A percentile compares a stretch with the other conserved stretches of the same genome.
phyloP scores from a whole-genome alignment of 768 basidiomycete genomes.

The Agrocybe pediades region DNA sequence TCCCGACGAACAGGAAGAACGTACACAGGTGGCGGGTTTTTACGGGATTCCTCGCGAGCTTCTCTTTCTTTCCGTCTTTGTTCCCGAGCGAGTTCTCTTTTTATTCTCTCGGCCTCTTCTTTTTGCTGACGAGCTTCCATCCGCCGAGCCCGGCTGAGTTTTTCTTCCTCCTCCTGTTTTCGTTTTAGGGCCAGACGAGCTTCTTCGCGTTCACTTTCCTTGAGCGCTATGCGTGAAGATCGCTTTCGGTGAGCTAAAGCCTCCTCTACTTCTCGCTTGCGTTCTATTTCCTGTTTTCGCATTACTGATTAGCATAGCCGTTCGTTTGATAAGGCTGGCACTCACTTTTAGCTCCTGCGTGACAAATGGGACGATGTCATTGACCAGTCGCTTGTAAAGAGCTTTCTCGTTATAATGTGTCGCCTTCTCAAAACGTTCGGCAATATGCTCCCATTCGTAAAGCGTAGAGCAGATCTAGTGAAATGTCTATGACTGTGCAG shows the following conservation, averaged over 20 bases:
- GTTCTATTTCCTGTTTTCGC: conserved; percentile 57
- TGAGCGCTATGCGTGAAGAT: conserved; percentile 83
- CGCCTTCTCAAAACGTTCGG: conserved; percentile 73
- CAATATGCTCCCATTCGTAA: conserved; percentile 82
- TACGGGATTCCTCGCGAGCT: conserved; percentile 34
- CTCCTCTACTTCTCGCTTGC: conserved; percentile 65
- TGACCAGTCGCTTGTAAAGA: conserved; percentile 66
- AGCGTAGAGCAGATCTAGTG: conserved; percentile 79
- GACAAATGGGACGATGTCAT: conserved; percentile 71
- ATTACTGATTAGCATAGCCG: too few species aligned
- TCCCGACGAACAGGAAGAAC: background rate
- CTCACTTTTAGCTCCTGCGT: conserved; percentile 67
- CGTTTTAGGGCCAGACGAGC: conserved; percentile 59
- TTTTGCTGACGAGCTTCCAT: conserved; percentile 56
- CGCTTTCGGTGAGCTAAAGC: conserved; percentile 86
- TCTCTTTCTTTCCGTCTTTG: conserved; percentile 51
- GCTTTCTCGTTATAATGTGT: conserved; percentile 82
- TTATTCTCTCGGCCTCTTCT: conserved; percentile 55
- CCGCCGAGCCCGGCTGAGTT: conserved; percentile 61
- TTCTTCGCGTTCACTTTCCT: conserved; percentile 80
- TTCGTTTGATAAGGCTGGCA: conserved; percentile 3
- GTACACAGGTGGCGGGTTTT: conserved; percentile 17
- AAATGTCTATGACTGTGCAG: background rate
- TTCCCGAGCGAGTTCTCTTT: conserved; percentile 64
- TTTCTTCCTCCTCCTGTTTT: conserved; percentile 69